These are phyloP conservation scores for Pouteria glomerata DNA, from an alignment of 148 eudicot genomes.

Conservation along the genomic window DNA sequence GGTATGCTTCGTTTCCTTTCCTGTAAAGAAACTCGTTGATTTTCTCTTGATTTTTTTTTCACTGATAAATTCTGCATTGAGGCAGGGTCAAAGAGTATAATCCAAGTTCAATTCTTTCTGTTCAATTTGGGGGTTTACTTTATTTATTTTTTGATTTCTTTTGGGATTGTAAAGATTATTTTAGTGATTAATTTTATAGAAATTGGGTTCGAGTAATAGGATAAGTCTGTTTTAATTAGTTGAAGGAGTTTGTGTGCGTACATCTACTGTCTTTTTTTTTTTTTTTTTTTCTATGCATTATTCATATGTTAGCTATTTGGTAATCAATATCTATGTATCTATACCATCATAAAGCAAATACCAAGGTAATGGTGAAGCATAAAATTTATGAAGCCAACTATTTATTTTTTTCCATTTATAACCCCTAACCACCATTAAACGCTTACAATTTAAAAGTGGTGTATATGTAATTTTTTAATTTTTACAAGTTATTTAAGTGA, in stretches of 20 bases:
- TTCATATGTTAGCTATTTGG: neutral
- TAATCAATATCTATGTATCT: too few species aligned
- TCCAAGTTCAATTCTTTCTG: neutral
- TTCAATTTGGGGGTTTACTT: neutral
- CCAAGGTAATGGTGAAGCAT: too few species aligned
- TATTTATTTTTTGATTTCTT: neutral
- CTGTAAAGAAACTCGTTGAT: neutral
- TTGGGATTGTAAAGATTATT: neutral
- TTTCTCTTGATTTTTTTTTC: neutral
- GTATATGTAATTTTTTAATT: too few species aligned
- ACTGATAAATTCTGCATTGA: neutral
- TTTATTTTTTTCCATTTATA: too few species aligned
- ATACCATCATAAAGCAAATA: too few species aligned
- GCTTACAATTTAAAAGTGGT: too few species aligned
- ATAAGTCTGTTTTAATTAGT: neutral
- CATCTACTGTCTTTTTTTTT: neutral
- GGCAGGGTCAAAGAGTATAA: neutral
- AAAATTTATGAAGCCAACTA: too few species aligned
- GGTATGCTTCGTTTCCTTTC: slow-evolving; percentile 34
- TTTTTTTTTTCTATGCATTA: neutral
- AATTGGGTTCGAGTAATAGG: neutral
- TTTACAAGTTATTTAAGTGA: too few species aligned
- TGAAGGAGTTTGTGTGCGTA: neutral
- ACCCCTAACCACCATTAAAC: too few species aligned
- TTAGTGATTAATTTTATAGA: neutral